Evolutionary conservation across 2,329 filamentous ascomycete genomes (phyloP).

Genomic region (Neonectria hederae): DNA sequence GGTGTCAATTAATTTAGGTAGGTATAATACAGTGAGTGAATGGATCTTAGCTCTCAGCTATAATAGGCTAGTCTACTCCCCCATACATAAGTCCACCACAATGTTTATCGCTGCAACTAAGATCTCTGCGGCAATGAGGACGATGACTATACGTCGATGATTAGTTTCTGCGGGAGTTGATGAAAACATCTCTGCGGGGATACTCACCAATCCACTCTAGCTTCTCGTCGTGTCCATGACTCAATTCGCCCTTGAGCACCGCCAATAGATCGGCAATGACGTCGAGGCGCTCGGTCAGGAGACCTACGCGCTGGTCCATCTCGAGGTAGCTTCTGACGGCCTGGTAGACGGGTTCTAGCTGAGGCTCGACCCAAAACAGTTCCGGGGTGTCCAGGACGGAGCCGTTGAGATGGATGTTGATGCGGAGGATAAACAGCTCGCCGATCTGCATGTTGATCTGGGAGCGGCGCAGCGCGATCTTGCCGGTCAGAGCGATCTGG

Average conservation of each 20-base stretch:
- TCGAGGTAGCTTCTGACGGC: slow-evolving; percentile 95
- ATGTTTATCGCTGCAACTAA: slow-evolving; percentile 94
- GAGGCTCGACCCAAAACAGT: slow-evolving; percentile 97
- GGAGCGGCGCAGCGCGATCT: slow-evolving; percentile 84
- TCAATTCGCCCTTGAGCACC: slow-evolving; percentile 94
- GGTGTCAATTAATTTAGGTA: too few relatives aligned
- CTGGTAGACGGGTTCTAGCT: slow-evolving; percentile 95
- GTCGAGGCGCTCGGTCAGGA: slow-evolving; percentile 84
- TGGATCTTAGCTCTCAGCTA: too few relatives aligned
- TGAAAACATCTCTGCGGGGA: background rate
- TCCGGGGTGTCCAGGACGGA: slow-evolving; percentile 96
- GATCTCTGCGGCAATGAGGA: slow-evolving; percentile 95
- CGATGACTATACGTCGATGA: slow-evolving; percentile 72
- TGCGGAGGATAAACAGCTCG: slow-evolving; percentile 95
- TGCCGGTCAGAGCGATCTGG: slow-evolving; percentile 91
- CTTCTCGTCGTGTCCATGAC: slow-evolving; percentile 90
- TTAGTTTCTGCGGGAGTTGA: slow-evolving; percentile 9
- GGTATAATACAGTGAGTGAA: too few relatives aligned
- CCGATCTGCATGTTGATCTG: slow-evolving; percentile 99
- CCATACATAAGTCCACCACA: slow-evolving; percentile 85
- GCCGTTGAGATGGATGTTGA: slow-evolving; percentile 97
- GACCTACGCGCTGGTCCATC: slow-evolving; percentile 93
- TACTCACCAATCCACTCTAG: slow-evolving; percentile 86
- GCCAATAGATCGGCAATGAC: slow-evolving; percentile 94
- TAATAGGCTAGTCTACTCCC: slow-evolving; percentile 43